These are phyloP conservation scores for Zygoascus hellenicus DNA, from an alignment of 1,139 yeast species.

Conservation along the genomic window DNA sequence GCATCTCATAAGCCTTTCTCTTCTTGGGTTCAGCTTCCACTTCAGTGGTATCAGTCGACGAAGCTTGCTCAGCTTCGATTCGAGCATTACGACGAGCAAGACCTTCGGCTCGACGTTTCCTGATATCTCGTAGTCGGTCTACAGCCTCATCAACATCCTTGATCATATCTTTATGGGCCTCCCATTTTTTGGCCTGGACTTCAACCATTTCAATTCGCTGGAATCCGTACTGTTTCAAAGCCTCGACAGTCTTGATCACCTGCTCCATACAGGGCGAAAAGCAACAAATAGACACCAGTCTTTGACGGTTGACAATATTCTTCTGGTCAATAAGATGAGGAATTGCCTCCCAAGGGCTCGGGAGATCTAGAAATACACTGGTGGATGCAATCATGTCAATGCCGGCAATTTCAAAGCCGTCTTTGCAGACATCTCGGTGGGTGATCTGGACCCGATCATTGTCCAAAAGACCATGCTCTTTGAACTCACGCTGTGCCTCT, in stretches of 20 bases:
- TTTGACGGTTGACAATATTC: constrained; percentile 49
- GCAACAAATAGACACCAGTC: constrained; percentile 72
- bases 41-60: neutral
- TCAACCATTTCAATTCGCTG: constrained; percentile 90
- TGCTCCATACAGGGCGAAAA: constrained; percentile 98
- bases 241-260: constrained; percentile 77
- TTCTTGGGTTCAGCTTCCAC: constrained; percentile 1
- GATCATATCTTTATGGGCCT: constrained; percentile 85
- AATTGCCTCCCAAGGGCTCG: constrained; percentile 96
- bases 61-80: constrained; percentile 22
- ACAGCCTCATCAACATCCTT: constrained; percentile 76
- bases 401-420: constrained; percentile 61
- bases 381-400: constrained; percentile 48
- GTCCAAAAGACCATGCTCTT: constrained; percentile 53
- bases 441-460: constrained; percentile 41
- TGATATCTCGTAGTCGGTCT: constrained; percentile 73
- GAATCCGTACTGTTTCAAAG: constrained; percentile 76
- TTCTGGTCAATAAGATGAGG: constrained; percentile 49
- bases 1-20: neutral
- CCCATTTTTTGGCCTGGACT: constrained; percentile 81
- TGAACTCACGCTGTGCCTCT: constrained; percentile 76
- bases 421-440: constrained; percentile 87
- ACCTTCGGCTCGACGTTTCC: constrained; percentile 67
- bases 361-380: constrained; percentile 82
- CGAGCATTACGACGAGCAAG: constrained; percentile 50